phyloP scores from a whole-genome alignment of 176 grass and related monocot species.

The Leersia perrieri region DNA sequence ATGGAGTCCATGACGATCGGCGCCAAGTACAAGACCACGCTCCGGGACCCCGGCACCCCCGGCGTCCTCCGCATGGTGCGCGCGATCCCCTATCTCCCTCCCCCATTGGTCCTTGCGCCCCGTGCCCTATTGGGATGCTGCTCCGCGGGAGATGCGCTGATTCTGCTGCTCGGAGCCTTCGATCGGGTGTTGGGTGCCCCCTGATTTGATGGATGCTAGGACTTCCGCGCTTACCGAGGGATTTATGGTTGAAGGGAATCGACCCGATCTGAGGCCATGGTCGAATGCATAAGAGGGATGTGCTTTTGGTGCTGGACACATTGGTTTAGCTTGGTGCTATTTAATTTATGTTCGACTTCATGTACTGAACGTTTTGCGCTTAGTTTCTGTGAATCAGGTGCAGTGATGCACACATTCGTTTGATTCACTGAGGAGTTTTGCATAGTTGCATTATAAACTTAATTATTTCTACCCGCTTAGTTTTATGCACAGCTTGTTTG shows the following conservation, averaged over 20 bases:
- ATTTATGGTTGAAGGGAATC: neutral
- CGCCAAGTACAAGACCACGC: conserved; percentile 81
- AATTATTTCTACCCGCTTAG: neutral
- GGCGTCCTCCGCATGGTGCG: conserved; percentile 90
- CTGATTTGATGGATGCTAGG: neutral
- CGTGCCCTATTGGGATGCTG: neutral
- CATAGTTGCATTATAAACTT: neutral
- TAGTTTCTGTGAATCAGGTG: neutral
- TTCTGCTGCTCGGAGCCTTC: neutral
- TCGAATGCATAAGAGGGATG: neutral
- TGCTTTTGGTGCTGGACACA: neutral
- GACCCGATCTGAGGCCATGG: neutral
- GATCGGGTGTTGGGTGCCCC: neutral
- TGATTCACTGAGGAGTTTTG: neutral
- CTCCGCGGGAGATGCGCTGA: neutral
- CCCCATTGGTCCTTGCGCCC: neutral
- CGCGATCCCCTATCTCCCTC: neutral
- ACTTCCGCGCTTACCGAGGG: neutral
- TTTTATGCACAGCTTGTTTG: neutral
- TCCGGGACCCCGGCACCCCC: conserved; percentile 70
- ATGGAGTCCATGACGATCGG: conserved; percentile 51
- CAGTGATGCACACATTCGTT: neutral
- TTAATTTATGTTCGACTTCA: neutral
- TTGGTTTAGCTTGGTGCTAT: neutral
- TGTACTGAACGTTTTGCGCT: neutral